Percentiles rank a stretch among this genome's conserved stretches.
Conservation (phyloP, 495 filamentous ascomycete genomes). For the Rusavskia elegans region DNA sequence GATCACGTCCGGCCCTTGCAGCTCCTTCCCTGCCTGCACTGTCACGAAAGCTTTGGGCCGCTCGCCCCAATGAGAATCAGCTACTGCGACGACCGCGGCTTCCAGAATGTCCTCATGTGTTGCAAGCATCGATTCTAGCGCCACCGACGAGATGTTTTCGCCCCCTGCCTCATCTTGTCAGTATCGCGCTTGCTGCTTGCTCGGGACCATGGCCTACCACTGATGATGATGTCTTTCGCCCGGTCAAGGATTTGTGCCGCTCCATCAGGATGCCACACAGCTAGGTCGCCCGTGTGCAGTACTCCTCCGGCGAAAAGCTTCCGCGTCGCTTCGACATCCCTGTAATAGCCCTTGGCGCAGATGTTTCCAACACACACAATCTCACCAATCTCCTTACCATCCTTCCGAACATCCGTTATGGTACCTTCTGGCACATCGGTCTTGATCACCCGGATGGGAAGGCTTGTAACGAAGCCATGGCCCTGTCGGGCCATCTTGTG, state of each 20-base stretch:
- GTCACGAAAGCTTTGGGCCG: conserved; percentile 89
- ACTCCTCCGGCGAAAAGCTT: conserved; percentile 83
- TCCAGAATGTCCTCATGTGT: conserved; percentile 82
- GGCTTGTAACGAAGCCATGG: conserved; percentile 79
- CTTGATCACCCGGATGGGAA: conserved; percentile 73
- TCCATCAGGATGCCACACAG: conserved; percentile 82
- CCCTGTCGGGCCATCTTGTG: conserved; percentile 78
- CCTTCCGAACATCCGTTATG: conserved; percentile 57
- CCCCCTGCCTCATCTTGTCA: conserved; percentile 40
- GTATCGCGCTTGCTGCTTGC: not conserved
- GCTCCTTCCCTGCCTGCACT: conserved; percentile 40
- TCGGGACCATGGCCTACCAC: conserved; percentile 35
- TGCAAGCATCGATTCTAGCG: conserved; percentile 82
- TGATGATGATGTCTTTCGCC: conserved; percentile 96
- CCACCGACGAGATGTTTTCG: conserved; percentile 91
- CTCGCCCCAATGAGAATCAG: conserved; percentile 89
- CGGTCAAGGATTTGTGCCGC: conserved; percentile 84
- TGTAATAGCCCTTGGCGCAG: conserved; percentile 81
- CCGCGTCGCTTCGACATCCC: conserved; percentile 70
- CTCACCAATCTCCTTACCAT: conserved; percentile 88
- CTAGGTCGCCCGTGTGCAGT: conserved; percentile 78
- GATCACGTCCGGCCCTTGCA: conserved; percentile 61
- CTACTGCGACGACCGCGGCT: conserved; percentile 76
- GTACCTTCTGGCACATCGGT: conserved; percentile 48
- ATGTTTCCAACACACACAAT: conserved; percentile 87